Conservation (phyloP, 139 green algal genomes). For the Edaphochlamys debaryana region DNA sequence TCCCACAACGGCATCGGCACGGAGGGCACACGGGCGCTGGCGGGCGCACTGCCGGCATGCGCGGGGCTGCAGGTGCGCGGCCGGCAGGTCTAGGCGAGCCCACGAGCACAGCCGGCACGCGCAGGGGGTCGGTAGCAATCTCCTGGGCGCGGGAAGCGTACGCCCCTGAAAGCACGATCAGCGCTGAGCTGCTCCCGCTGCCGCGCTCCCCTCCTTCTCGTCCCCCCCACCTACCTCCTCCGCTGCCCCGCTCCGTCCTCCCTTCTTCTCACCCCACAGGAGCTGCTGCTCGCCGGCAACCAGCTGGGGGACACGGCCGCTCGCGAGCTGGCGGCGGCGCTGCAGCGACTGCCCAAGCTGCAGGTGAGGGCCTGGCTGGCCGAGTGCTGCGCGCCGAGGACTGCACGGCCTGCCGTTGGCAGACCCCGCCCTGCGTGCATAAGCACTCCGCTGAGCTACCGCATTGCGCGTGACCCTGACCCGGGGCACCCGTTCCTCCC, state of each 20-base stretch:
- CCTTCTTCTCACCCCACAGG: too few relatives aligned
- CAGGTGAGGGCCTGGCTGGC: neutral
- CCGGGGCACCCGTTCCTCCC: too few relatives aligned
- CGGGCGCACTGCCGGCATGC: slow-evolving; percentile 26
- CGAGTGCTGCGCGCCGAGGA: neutral
- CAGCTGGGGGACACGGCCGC: slow-evolving; percentile 39
- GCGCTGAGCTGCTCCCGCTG: neutral
- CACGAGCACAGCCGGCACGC: too few relatives aligned
- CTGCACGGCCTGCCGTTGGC: too few relatives aligned
- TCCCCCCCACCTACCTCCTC: too few relatives aligned
- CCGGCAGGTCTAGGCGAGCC: too few relatives aligned
- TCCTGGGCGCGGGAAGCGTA: neutral
- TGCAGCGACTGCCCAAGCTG: neutral
- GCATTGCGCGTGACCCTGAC: too few relatives aligned
- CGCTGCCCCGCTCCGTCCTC: too few relatives aligned
- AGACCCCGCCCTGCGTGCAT: too few relatives aligned
- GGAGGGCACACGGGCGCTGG: slow-evolving; percentile 46
- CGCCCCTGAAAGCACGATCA: too few relatives aligned
- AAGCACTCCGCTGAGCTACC: too few relatives aligned
- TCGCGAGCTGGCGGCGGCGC: slow-evolving; percentile 15
- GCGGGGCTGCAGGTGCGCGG: neutral
- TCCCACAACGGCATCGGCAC: slow-evolving; percentile 46
- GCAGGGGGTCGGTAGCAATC: too few relatives aligned
- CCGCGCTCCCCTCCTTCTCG: neutral
- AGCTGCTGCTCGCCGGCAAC: slow-evolving; percentile 48